Evolutionary conservation across 352 stramenopile species (phyloP).

Genomic region (Phytophthora cryptogea): DNA sequence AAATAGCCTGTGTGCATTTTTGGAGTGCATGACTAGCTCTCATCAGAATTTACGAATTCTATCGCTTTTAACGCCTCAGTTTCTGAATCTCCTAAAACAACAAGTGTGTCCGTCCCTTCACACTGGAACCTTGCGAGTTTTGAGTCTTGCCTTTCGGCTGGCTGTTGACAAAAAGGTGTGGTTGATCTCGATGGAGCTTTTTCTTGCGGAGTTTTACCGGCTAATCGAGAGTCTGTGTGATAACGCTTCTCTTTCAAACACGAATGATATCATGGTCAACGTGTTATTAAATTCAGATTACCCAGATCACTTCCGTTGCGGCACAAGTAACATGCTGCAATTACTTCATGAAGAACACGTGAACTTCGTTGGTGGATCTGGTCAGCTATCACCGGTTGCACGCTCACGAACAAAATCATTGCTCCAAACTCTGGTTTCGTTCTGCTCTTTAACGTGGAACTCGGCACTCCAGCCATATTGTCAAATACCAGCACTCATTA

Average conservation of each 20-base stretch:
- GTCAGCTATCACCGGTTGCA: constrained; percentile 17
- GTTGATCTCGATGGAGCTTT: constrained; percentile 23
- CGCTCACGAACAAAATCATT: constrained; percentile 29
- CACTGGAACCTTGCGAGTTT: constrained; percentile 18
- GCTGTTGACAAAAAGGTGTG: constrained; percentile 31
- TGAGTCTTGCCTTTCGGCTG: constrained; percentile 24
- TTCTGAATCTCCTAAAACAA: constrained; percentile 18
- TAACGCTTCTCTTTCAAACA: constrained; percentile 4
- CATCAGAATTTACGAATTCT: constrained; percentile 25
- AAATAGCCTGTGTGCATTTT: constrained; percentile 7
- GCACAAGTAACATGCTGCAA: background rate
- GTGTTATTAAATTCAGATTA: constrained; percentile 13
- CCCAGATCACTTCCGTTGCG: background rate
- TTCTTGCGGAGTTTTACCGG: constrained; percentile 22
- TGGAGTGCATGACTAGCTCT: constrained; percentile 25
- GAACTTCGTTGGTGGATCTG: constrained; percentile 25
- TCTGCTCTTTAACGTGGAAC: constrained; percentile 27
- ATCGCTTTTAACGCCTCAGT: constrained; percentile 12
- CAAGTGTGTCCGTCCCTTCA: constrained; percentile 10
- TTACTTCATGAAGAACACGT: constrained; percentile 24
- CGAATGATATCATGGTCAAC: constrained; percentile 12
- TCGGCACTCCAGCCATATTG: constrained; percentile 22
- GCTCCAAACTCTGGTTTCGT: constrained; percentile 23
- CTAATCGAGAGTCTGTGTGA: constrained; percentile 20
- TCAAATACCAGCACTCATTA: constrained; percentile 25